Evolutionary conservation across 2,329 filamentous ascomycete genomes (phyloP).

Genomic region (Phaeosphaeriaceae sp.): DNA sequence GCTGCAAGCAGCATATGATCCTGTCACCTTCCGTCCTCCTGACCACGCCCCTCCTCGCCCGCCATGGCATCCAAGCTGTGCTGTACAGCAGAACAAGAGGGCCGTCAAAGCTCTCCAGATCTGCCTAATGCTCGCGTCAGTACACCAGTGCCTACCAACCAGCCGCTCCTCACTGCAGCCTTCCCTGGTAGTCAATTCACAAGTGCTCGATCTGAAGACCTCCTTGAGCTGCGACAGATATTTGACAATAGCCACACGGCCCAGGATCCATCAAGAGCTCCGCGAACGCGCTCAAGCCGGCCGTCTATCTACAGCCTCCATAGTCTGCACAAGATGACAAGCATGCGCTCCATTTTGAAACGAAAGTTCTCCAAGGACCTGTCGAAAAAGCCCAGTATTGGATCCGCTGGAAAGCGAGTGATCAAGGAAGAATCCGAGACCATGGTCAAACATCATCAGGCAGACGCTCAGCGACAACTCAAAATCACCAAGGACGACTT

Average conservation of each 20-base stretch:
- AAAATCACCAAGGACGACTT: slow-evolving; percentile 41
- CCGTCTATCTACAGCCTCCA: slow-evolving; percentile 40
- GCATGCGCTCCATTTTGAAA: slow-evolving; percentile 42
- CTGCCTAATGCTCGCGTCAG: slow-evolving; percentile 43
- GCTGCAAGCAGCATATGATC: no score
- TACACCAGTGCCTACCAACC: slow-evolving; percentile 33
- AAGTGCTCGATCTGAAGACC: slow-evolving; percentile 38
- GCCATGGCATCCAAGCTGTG: slow-evolving; percentile 44
- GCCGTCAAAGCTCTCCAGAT: slow-evolving; percentile 35
- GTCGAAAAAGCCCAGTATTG: slow-evolving; percentile 17
- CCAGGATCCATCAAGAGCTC: slow-evolving; percentile 18
- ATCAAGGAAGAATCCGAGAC: slow-evolving; percentile 21
- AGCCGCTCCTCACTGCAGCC: slow-evolving; percentile 28
- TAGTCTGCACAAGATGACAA: slow-evolving; percentile 45
- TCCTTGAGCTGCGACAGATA: slow-evolving; percentile 43
- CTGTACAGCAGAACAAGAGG: slow-evolving; percentile 41
- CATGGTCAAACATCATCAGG: slow-evolving; percentile 29
- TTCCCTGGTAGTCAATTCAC: slow-evolving; percentile 38
- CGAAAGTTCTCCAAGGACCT: slow-evolving; percentile 41
- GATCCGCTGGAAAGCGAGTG: slow-evolving; percentile 9
- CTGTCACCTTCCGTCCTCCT: no score
- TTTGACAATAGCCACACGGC: slow-evolving; percentile 33
- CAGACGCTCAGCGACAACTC: slow-evolving; percentile 30
- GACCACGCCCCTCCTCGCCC: background rate
- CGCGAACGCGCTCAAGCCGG: slow-evolving; percentile 29